These are phyloP conservation scores for Chrysoporthe cubensis DNA, from an alignment of 2,329 filamentous ascomycete genomes.

Conservation along the genomic window DNA sequence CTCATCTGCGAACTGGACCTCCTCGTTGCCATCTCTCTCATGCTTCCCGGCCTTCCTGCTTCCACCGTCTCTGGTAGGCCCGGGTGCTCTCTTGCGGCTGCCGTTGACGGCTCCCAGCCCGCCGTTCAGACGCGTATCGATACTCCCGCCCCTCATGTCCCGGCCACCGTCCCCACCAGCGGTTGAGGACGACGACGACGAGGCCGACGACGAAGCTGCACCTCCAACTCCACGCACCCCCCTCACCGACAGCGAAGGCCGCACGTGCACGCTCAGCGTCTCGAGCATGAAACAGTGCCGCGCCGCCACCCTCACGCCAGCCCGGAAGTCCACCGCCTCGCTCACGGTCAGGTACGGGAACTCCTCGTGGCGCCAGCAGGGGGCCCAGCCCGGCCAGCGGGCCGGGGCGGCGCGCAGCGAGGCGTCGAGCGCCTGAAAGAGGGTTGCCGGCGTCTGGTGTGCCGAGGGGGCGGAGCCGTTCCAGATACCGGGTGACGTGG, in stretches of 20 bases:
- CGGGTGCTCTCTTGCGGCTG: neutral
- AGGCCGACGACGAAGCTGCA: neutral
- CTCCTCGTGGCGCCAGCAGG: constrained; percentile 60
- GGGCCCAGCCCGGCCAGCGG: constrained; percentile 41
- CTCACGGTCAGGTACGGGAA: constrained; percentile 55
- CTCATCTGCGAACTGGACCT: constrained; percentile 47
- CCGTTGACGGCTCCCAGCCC: neutral
- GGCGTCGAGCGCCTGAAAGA: constrained; percentile 10
- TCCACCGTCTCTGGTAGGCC: neutral
- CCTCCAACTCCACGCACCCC: constrained; percentile 21
- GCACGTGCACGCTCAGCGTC: constrained; percentile 48
- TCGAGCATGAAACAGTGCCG: constrained; percentile 40
- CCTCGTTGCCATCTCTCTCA: constrained; percentile 30
- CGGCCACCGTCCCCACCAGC: constrained; percentile 24
- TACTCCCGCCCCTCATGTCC: neutral
- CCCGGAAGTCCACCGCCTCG: constrained; percentile 48
- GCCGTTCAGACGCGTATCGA: neutral
- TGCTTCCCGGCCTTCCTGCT: constrained; percentile 18
- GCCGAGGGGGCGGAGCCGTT: constrained; percentile 20
- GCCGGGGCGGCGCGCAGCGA: constrained; percentile 9
- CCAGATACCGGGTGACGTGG: constrained; percentile 18
- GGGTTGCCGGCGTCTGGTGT: neutral
- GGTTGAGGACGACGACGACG: neutral
- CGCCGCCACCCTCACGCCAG: constrained; percentile 38
- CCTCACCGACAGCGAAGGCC: constrained; percentile 43